Base-by-base conservation (phyloP, 164 flowering plant genomes). In the Chimonanthus praecox region DNA sequence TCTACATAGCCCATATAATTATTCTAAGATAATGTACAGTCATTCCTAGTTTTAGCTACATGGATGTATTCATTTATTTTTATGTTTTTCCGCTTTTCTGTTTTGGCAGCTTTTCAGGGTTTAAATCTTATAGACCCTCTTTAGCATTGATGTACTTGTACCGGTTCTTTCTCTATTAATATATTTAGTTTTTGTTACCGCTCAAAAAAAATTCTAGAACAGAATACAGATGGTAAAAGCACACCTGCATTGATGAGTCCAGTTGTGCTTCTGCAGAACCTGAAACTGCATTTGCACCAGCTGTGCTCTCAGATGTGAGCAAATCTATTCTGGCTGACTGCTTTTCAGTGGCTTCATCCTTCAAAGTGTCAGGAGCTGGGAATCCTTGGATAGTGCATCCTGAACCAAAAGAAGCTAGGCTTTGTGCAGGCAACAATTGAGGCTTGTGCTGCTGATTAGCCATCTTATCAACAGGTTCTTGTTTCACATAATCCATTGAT, bases 391-490 rank as follows among this genome's bases (percentile, higher is more conserved):
- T 87, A 78, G 69, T 21, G 60, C 78, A 83, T 66, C 48, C 78
- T 74, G 82, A 49, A 69, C 85, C 70, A 70, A 83, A 75, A 72
- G 87, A 78, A 58, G 90, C 67, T 68, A 81, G 65, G n/a, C 86
- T 86, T 6, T 75, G 85, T 7, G 82, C 63, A 4, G 71, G 67
- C 51, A 86, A 72, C 67, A 83, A 67, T 18, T 80, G 90, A 75
- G 85, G 63, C 71, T 82, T 92, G 5, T 80, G 83, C 50, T 83
- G 92, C 79, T 84, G 89, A 47, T 88, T 94, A 79, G 73, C 62
- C 75, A 78, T 69, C 76, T 86, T 97, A 79, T 92, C 97, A 73
- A 71, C 58, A 3, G 85, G 80, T 79, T 90, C 97, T 66, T 81
- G 92, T 77, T 90, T 94, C 20, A 84, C 90, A 80, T 76, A 78